These are phyloP conservation scores for Dictyostelium firmibasis DNA, from an alignment of 78 protist genomes.

Conservation along the genomic window DNA sequence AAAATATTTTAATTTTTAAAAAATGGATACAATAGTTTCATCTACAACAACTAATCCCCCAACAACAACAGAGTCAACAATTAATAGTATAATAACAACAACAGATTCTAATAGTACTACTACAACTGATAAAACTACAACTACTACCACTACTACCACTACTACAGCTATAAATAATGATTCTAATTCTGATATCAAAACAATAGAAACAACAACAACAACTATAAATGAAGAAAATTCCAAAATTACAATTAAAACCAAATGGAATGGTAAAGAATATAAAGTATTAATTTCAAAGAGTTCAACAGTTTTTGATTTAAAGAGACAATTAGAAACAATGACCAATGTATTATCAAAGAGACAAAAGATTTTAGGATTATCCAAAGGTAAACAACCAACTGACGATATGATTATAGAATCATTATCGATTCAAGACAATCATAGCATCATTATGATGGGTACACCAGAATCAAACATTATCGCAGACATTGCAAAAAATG, in stretches of 20 bases:
- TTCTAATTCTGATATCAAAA: background rate
- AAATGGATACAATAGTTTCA: background rate
- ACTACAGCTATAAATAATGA: background rate
- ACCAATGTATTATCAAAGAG: conserved; percentile 67
- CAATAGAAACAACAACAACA: conserved; percentile 1
- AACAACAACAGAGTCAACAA: background rate
- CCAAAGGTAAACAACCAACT: conserved; percentile 61
- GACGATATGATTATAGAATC: conserved; percentile 29
- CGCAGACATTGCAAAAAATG: background rate
- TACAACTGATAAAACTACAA: background rate
- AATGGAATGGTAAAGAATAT: conserved; percentile 77
- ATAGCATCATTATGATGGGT: conserved; percentile 72
- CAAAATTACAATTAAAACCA: conserved; percentile 9
- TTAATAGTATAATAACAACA: background rate
- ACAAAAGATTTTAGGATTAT: conserved; percentile 74
- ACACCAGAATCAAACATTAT: conserved; percentile 63
- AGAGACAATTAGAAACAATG: conserved; percentile 41
- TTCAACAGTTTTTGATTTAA: conserved; percentile 10
- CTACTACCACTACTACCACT: conserved; percentile 5
- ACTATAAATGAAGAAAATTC: background rate
- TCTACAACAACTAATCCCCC: background rate
- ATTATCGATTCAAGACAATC: conserved; percentile 9
- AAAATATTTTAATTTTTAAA: too few relatives aligned
- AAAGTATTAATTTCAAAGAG: background rate
- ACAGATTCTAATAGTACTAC: background rate